Evolutionary conservation across 2,329 filamentous ascomycete species (phyloP), one percentile per base, ranked within the genome.

Genomic region (Niveomyces coronatus): DNA sequence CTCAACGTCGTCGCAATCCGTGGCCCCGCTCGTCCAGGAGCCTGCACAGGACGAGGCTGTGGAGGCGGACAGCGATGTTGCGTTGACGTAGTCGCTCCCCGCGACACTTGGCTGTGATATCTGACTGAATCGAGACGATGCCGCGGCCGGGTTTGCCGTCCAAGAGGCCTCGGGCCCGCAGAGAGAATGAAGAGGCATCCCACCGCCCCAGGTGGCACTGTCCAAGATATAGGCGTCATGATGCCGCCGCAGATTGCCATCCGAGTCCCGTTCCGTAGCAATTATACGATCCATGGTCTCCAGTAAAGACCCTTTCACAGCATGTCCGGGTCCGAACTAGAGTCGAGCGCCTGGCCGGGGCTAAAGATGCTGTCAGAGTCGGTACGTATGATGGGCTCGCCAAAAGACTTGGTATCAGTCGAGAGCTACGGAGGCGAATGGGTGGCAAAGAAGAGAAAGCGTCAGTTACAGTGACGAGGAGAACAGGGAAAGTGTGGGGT

Each of bases 51-150:
- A 68, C 11, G 67, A 68, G 3, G 65, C 60, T 3, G 62, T 61
- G 22, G 69, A 69, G 44, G 16, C 64, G 13, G 28, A 18, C 5
- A 24, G 2, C 14, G 9, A 24, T 8, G 23, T 16, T 11, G 31
- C 11, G 16, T 31, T 36, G 16, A 23, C 26, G 11, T 14, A 9
- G 18, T 31, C 45, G 31, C 48, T 45, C 24, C 62, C 67, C 51
- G 70, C 60, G 44, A 61, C 64, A 53, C 70, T 74, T 47, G 68
- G 60, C 28, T 71, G 71, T 26, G 71, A 75, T 40, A 74, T 53
- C 47, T 71, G 71, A 30, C 67, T 65, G 10, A 61, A 60, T 24
- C 62, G 62, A 34, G 50, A 51, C 23, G 48, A 48, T 24, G 48
- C 42, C 35, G 41, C 29, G 10, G 49, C 44, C 9, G 52, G 52